Evolutionary conservation across 305 asterid genomes (phyloP), one percentile per base, ranked within the genome.

Genomic region (Caryopteris hybrid): DNA sequence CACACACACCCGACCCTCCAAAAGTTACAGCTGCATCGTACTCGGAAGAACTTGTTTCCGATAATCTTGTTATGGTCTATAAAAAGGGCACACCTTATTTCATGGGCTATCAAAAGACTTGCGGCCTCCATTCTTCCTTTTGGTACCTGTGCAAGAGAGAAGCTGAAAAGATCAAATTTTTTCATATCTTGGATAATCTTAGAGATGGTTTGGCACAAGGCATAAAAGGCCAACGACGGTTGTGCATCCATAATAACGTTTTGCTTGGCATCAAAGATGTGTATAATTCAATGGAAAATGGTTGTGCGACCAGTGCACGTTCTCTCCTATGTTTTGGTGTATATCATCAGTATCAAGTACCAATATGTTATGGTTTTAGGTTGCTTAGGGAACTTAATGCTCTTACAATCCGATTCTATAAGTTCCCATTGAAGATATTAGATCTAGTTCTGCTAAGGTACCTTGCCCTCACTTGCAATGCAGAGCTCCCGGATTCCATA

Each of bases 301-400:
- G 13, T 38, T 38, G 13, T 38, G 43, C 43, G 8, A 1, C 43
- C 8, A 38, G n/a, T 38, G 43, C n/a, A 25, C 31, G 31, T 4
- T 25, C 31, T 25, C 31, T 25, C 31, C 31, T 25, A 1, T 25
- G 31, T 25, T 25, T 25, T 4, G 31, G 31, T 25, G 4, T 25
- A 25, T 25, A 25, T 25, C 31, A 25, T 25, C 31, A 25, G 31
- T 25, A 25, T 25, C 31, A 2, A 25, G 31, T 25, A 4, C 56
- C 60, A 17, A 7, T 74, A n/a, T 33, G 61, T 43, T 27, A 43
- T 17, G 61, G 33, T 53, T 22, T 46, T 14, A 56, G 33, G 42
- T 42, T 68, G 11, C 13, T 74, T 3, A 59, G 38, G 53, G 66
- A 60, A 8, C 20, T 67, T 0, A 65, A 74, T 60, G 78, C 77